Conservation (phyloP, 257 asterid species). For the Plantago major region DNA sequence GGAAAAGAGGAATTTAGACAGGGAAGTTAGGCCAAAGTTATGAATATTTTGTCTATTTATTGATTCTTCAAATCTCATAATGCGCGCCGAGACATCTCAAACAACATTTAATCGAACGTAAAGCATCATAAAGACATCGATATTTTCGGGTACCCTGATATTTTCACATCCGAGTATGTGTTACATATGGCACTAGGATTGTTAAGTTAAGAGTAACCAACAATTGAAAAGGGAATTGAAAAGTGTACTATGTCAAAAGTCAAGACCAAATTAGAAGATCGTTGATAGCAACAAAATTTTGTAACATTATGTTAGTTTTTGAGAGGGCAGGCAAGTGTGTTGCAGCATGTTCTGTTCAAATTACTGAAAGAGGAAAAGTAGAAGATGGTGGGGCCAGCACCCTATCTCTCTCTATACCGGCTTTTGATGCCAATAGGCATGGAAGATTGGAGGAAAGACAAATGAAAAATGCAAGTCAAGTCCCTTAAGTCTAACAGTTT, state of each 20-base stretch:
- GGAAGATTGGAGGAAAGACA: constrained; percentile 13
- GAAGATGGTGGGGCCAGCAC: not conserved
- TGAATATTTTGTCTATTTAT: too few species aligned
- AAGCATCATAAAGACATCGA: too few species aligned
- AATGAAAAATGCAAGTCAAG: constrained; percentile 1
- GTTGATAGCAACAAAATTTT: not conserved
- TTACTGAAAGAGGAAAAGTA: constrained; percentile 21
- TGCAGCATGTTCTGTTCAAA: constrained; percentile 21
- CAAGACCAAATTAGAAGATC: not conserved
- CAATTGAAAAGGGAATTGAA: not conserved
- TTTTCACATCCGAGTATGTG: too few species aligned
- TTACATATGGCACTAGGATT: too few species aligned
- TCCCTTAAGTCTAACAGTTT: not conserved
- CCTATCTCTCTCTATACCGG: constrained; percentile 12
- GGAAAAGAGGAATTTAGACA: too few species aligned
- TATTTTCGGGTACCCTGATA: too few species aligned
- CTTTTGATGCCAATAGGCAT: constrained; percentile 20
- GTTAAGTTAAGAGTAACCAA: not conserved
- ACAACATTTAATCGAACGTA: too few species aligned
- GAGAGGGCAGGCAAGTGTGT: constrained; percentile 13
- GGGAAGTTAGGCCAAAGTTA: too few species aligned
- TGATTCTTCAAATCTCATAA: too few species aligned
- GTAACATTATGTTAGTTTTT: constrained; percentile 13
- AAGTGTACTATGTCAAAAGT: not conserved
- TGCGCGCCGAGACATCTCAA: too few species aligned